Evolutionary conservation across 2,329 filamentous ascomycete genomes (phyloP), one percentile per base, ranked within the genome.

Genomic region (Pyrenophora tritici-repentis): DNA sequence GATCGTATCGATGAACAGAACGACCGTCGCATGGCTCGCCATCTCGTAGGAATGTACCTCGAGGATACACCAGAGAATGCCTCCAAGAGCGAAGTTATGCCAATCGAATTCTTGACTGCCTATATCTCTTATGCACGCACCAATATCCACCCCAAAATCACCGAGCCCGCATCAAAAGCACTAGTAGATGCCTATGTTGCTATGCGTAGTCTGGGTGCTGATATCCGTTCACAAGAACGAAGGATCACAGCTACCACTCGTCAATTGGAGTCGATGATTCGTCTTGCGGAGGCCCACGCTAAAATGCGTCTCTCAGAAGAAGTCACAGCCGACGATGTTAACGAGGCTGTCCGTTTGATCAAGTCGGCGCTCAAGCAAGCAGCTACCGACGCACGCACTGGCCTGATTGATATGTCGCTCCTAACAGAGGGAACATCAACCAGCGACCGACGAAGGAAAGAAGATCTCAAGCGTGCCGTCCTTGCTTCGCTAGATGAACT

Each of bases 191-290:
- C 91, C 24, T 99, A 99, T 70, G 89, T 97, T 38, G 89, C 88
- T 54, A 97, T 99, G 91, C 91, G 94, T 59, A 90, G 92, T 68
- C 86, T 99, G 0, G 94, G 94, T 55, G 76, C 79, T 36, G 79
- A 81, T 53, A 75, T 81, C 17, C 90, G 93, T 41, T 83, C 91
- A 2, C 85, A 90, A 3, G 95, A 99, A 75, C 93, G 95, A 74
- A 90, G 94, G 61, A 99, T 99, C 77, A 99, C 94, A 0, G 94
- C 94, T 34, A 99, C 94, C 3, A 99, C 95, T 0, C 86, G 94
- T 70, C 94, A 99, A 76, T 82, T 99, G 5, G 95, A 99, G 77
- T 94, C 89, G 38, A 99, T 99, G 95, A 97, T 99, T 70, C 93
- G 94, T 55, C 87, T 99, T 3, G 79, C 92, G 1, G 94, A 99